Conservation (phyloP, 2,329 filamentous ascomycete genomes). For the Fusarium torreyae region DNA sequence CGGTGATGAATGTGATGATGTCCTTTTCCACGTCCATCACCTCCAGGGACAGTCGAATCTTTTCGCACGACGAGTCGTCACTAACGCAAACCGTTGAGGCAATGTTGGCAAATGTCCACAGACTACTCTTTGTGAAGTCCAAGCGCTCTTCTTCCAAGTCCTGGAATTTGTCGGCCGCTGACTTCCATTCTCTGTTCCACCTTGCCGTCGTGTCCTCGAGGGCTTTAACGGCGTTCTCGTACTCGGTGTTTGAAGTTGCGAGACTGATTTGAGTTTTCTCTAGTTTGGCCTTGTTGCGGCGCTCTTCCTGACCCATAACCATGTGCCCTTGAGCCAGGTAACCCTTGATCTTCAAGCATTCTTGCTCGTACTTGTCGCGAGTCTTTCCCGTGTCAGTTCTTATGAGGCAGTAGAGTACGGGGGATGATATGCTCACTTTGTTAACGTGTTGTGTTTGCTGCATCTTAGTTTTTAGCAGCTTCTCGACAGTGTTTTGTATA, state of each 20-base stretch:
- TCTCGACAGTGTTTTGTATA: slow-evolving; percentile 93
- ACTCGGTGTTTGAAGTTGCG: slow-evolving; percentile 91
- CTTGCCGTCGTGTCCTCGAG: slow-evolving; percentile 94
- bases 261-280: slow-evolving; percentile 99
- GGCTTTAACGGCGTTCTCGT: slow-evolving; percentile 92
- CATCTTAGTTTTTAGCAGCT: slow-evolving; percentile 91
- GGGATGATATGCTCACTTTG: slow-evolving; percentile 72
- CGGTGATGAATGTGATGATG: slow-evolving; percentile 89
- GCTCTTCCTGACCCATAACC: slow-evolving; percentile 99
- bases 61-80: slow-evolving; percentile 96
- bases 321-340: slow-evolving; percentile 99
- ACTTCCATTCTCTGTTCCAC: slow-evolving; percentile 99
- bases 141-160: slow-evolving; percentile 97
- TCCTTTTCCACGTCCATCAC: slow-evolving; percentile 98
- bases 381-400: slow-evolving; percentile 68
- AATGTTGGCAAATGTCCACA: slow-evolving; percentile 98
- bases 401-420: background rate
- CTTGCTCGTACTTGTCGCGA: slow-evolving; percentile 95
- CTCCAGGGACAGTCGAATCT: slow-evolving; percentile 92
- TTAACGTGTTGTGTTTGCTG: slow-evolving; percentile 93
- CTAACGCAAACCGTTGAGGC: slow-evolving; percentile 97
- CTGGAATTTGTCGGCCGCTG: slow-evolving; percentile 98
- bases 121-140: slow-evolving; percentile 96
- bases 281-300: slow-evolving; percentile 98
- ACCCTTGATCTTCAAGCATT: slow-evolving; percentile 97